Evolutionary conservation across 2,329 filamentous ascomycete species (phyloP), one percentile per base, ranked within the genome.

Genomic region (Colletotrichum brevisporum): DNA sequence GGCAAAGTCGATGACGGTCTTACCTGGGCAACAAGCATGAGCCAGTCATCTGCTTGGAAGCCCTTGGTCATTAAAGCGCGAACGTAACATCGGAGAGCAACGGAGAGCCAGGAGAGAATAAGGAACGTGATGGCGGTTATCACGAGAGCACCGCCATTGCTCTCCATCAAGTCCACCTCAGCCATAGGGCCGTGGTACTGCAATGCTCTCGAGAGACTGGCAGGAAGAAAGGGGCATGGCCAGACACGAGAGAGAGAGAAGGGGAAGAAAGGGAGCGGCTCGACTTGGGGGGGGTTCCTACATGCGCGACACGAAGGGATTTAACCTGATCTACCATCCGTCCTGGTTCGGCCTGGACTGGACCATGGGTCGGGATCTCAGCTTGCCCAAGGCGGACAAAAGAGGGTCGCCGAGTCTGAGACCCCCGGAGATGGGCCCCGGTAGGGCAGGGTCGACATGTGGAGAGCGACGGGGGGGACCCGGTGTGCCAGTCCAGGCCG

Each of bases 41-140:
- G 77, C 84, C 85, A 87, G 77, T 88, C 85, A 75, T 88, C 85
- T n/a, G 77, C 69, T 72, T 84, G 79, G 63, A 86, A 84, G 59
- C 77, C 77, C 45, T 82, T 83, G 69, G 82, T 85, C 71, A 86
- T 73, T 24, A 80, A 75, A 5, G 76, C 76, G 66, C 83, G 78
- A 13, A 83, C 84, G 74, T 84, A 85, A n/a, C 75, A 79, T 63
- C 84, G 78, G 51, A 86, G 74, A 15, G 76, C 74, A 45, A 85
- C 80, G 31, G 83, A 80, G 13, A 84, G 62, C 79, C 81, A 84
- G 55, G 78, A 83, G 18, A 84, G 69, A 18, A 71, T 71, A 53
- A 85, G 76, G 52, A 85, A 78, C 16, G 77, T 67, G 45, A 77
- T 73, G 48, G 78, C 78, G 27, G 81, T 79, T 65, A 66, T 75